These are phyloP conservation scores for Trifolium dubium DNA, from an alignment of 306 rosid species.

Conservation along the genomic window DNA sequence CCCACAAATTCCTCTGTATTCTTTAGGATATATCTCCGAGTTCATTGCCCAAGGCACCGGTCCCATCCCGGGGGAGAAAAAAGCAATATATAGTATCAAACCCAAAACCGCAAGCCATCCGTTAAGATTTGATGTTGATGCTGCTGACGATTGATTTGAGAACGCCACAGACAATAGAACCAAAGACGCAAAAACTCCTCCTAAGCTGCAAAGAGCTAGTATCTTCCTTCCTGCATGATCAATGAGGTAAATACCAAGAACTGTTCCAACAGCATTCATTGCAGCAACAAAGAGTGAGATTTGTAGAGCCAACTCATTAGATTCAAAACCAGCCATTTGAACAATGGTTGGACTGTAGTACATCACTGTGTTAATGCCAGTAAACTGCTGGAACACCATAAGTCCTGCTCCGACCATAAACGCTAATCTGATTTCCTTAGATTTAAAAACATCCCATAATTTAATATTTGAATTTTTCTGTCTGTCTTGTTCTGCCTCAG, in stretches of 20 bases:
- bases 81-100: constrained; percentile 60
- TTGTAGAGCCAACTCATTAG: constrained; percentile 77
- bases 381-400: constrained; percentile 9
- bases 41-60: constrained; percentile 84
- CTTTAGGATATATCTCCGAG: constrained; percentile 86
- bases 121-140: not conserved
- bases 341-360: constrained; percentile 93
- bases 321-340: constrained; percentile 81
- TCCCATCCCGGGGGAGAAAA: constrained; percentile 83
- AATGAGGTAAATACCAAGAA: constrained; percentile 83
- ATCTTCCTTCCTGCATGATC: constrained; percentile 71
- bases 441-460: constrained; percentile 62
- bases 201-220: constrained; percentile 72
- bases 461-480: constrained; percentile 46
- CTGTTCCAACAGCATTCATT: constrained; percentile 74
- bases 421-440: constrained; percentile 83
- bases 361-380: constrained; percentile 47
- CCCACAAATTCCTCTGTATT: constrained; percentile 74
- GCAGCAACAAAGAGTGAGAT: constrained; percentile 77
- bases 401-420: constrained; percentile 85
- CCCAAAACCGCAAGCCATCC: constrained; percentile 74
- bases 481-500: constrained; percentile 66
- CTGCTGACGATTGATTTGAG: constrained; percentile 38
- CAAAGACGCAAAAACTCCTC: constrained; percentile 70
- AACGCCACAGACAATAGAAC: constrained; percentile 58